These are phyloP conservation scores for Fragaria vesca DNA, from an alignment of 306 rosid species.

Conservation along the genomic window DNA sequence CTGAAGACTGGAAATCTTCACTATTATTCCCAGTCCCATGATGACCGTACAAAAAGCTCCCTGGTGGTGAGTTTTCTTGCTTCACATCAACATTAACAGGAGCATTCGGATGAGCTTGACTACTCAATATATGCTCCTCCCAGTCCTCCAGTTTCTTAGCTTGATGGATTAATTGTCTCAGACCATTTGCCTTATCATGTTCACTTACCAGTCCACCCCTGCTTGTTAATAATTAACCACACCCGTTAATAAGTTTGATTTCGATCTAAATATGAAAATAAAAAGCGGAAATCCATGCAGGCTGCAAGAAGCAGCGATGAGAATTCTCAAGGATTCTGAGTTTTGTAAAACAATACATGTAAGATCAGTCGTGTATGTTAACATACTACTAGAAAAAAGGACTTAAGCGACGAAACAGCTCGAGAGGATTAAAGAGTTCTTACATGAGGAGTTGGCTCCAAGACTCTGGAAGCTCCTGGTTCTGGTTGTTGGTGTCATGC, in stretches of 20 bases:
- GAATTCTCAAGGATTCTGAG: not conserved
- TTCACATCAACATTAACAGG: slow-evolving; percentile 49
- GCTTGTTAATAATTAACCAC: not conserved
- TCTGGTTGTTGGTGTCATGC: slow-evolving; percentile 49
- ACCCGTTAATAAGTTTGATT: not conserved
- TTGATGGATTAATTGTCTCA: slow-evolving; percentile 41
- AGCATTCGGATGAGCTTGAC: slow-evolving; percentile 38
- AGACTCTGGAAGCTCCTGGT: slow-evolving; percentile 74
- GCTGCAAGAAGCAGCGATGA: not conserved
- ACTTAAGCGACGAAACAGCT: too few species aligned
- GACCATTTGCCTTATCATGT: slow-evolving; percentile 52
- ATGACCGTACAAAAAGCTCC: slow-evolving; percentile 56
- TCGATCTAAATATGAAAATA: not conserved
- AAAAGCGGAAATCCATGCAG: not conserved
- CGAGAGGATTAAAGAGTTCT: slow-evolving; percentile 11
- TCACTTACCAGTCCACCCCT: slow-evolving; percentile 74
- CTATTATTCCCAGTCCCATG: slow-evolving; percentile 9
- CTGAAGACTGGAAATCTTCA: slow-evolving; percentile 38
- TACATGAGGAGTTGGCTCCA: slow-evolving; percentile 94
- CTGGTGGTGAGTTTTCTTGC: slow-evolving; percentile 46
- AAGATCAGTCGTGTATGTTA: not conserved
- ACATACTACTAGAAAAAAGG: too few species aligned
- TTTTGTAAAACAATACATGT: not conserved
- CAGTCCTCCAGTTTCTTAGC: slow-evolving; percentile 62
- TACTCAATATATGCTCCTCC: slow-evolving; percentile 49